phyloP scores from a whole-genome alignment of 768 basidiomycete species.

The Thelephora ganbajun region DNA sequence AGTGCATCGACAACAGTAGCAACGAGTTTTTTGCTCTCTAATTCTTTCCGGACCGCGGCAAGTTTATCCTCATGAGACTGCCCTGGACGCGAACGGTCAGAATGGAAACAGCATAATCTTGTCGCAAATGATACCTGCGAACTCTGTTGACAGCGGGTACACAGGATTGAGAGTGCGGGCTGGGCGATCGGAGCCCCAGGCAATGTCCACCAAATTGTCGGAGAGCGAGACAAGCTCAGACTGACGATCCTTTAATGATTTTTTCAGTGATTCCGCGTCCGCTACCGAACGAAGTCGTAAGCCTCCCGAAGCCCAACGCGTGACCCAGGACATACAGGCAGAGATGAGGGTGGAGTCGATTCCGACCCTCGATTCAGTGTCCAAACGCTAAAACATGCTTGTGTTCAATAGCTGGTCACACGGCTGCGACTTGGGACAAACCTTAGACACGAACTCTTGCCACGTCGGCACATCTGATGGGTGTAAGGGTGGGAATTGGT shows the following conservation, averaged over 20 bases:
- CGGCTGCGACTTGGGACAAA: slow-evolving; percentile 10
- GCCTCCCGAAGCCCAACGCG: neutral
- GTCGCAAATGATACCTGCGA: slow-evolving; percentile 34
- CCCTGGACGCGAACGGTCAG: slow-evolving; percentile 22
- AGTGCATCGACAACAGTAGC: slow-evolving; percentile 78
- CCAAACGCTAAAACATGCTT: slow-evolving; percentile 34
- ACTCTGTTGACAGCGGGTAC: slow-evolving; percentile 59
- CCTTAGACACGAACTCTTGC: slow-evolving; percentile 78
- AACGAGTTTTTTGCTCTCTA: slow-evolving; percentile 47
- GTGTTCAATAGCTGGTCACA: neutral
- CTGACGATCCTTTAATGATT: slow-evolving; percentile 35
- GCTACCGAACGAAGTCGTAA: slow-evolving; percentile 19
- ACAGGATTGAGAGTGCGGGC: slow-evolving; percentile 51
- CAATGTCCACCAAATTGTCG: slow-evolving; percentile 63
- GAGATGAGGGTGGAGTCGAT: slow-evolving; percentile 71
- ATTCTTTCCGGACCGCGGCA: slow-evolving; percentile 42
- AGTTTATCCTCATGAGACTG: slow-evolving; percentile 58
- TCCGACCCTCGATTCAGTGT: slow-evolving; percentile 51
- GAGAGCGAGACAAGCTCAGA: slow-evolving; percentile 54
- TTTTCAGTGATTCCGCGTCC: slow-evolving; percentile 50
- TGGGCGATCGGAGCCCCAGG: slow-evolving; percentile 63
- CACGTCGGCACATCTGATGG: slow-evolving; percentile 70
- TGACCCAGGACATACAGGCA: slow-evolving; percentile 29
- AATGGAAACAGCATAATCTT: neutral
- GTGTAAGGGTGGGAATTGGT: slow-evolving; percentile 2